Percentiles rank a stretch among this genome's conserved stretches.
These are phyloP conservation scores for Boletus sp. DNA, from an alignment of 1,284 basidiomycete genomes.

Conservation along the genomic window DNA sequence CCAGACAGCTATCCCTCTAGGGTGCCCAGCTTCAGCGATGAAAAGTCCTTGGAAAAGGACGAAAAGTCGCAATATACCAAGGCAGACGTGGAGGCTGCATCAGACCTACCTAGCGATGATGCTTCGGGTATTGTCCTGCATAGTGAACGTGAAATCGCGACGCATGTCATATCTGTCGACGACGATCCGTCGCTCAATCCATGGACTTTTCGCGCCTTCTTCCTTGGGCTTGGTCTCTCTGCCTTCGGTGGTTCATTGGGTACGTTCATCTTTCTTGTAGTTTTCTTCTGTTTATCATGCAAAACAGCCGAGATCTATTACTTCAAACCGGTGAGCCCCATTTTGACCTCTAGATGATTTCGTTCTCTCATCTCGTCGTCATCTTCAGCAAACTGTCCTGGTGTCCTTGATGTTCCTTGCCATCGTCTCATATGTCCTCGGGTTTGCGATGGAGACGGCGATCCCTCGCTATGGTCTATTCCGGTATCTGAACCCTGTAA, in stretches of 20 bases:
- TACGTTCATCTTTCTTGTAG: slow-evolving; percentile 4
- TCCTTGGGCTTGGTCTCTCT: slow-evolving; percentile 59
- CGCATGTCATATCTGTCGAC: slow-evolving; percentile 48
- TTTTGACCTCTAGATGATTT: background rate
- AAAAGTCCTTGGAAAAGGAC: background rate
- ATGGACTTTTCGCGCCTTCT: slow-evolving; percentile 54
- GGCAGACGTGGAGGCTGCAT: slow-evolving; percentile 28
- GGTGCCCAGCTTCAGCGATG: background rate
- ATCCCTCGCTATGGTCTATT: slow-evolving; percentile 48
- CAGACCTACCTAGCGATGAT: slow-evolving; percentile 16
- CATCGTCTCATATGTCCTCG: slow-evolving; percentile 39
- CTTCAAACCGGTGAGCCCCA: slow-evolving; percentile 46
- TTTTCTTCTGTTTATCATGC: background rate
- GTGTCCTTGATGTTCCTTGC: slow-evolving; percentile 54
- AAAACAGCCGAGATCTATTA: slow-evolving; percentile 52
- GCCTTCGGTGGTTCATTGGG: slow-evolving; percentile 55
- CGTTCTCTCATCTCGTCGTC: background rate
- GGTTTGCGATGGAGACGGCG: slow-evolving; percentile 39
- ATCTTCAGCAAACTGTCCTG: slow-evolving; percentile 41
- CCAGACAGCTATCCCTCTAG: background rate
- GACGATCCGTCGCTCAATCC: slow-evolving; percentile 56
- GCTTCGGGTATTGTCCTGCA: slow-evolving; percentile 34
- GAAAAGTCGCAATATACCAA: background rate
- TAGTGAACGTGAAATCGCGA: slow-evolving; percentile 47
- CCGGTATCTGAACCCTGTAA: slow-evolving; percentile 54